Base-by-base conservation (phyloP, 2,329 filamentous ascomycete genomes). In the Beauveria sp. region DNA sequence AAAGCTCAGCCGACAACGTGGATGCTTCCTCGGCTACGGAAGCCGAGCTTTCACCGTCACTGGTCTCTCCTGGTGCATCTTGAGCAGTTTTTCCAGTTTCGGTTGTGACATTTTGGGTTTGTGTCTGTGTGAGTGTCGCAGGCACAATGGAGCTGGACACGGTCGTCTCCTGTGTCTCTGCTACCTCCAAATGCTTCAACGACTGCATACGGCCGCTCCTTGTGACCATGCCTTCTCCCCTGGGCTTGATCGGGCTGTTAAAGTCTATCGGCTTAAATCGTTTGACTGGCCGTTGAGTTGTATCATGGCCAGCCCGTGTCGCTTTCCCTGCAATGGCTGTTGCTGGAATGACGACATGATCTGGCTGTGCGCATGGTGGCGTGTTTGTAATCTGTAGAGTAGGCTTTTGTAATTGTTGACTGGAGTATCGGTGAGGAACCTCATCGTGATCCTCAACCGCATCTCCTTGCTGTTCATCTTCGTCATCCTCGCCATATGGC, bases 141-240 rank as follows among this genome's bases (percentile, higher is more conserved):
- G 72, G 67, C 28, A 72, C 64, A 12, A 70, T 50, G 0, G 72
- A 72, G 62, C 70, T 70, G 14, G 71, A 70, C 3, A 68, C 69
- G 8, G 64, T 66, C 14, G 66, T 64, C 14, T 66, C 64, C 2
- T 69, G 72, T 59, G 67, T 70, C 8, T 64, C 63, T 8, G 67
- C 53, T 5, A 65, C 62, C 20, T 63, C 46, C 48, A 67, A 67
- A 5, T 62, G 63, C 58, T 67, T 70, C 37, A 67, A 67, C 3
- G 69, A 57, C 30, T 66, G 61, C 40, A 72, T 67, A 6, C 67
- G 67, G 18, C 28, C 28, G 18, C 22, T 24, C 64, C 34, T 22
- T 54, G 57, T 47, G 18, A 34, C 22, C 28, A 44, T 37, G 5
- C 16, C 12, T 3, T 18, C 26, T 28, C 22, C 34, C 22, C 16